Evolutionary conservation across 495 filamentous ascomycete species (phyloP).

Genomic region (Opeltia flavorubescens): DNA sequence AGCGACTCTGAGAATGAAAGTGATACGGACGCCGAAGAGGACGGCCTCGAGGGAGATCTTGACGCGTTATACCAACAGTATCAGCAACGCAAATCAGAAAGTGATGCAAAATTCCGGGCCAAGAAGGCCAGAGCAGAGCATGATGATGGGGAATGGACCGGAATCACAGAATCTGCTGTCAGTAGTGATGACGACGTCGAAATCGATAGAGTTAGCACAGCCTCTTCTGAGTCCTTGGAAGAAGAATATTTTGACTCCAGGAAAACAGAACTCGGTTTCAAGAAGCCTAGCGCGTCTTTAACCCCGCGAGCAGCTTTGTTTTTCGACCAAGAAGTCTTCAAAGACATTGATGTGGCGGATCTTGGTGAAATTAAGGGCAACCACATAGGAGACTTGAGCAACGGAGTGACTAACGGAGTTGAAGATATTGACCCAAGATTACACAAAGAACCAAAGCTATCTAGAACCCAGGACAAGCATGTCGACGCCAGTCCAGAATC

Average conservation of each 20-base stretch:
- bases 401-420: too few relatives aligned
- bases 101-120: slow-evolving; percentile 73
- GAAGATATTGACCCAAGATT: slow-evolving; percentile 29
- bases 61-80: slow-evolving; percentile 79
- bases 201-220: slow-evolving; percentile 41
- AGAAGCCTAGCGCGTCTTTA: slow-evolving; percentile 31
- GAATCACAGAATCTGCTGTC: slow-evolving; percentile 59
- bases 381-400: too few relatives aligned
- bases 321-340: slow-evolving; percentile 93
- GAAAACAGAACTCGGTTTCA: background rate
- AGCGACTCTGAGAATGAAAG: slow-evolving; percentile 37
- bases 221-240: slow-evolving; percentile 38
- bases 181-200: slow-evolving; percentile 40
- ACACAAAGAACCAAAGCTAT: too few relatives aligned
- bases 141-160: slow-evolving; percentile 80
- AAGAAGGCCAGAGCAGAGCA: slow-evolving; percentile 77
- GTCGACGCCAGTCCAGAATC: too few relatives aligned
- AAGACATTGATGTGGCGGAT: slow-evolving; percentile 48
- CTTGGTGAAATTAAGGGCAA: background rate
- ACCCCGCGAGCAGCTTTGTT: slow-evolving; percentile 76
- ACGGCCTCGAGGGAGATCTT: slow-evolving; percentile 67
- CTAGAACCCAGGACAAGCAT: background rate
- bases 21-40: slow-evolving; percentile 63
- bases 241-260: slow-evolving; percentile 2
- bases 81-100: slow-evolving; percentile 59